Evolutionary conservation across 176 grass and related monocot species (phyloP), one percentile per base, ranked within the genome.

Genomic region (maize (Zea mays)): DNA sequence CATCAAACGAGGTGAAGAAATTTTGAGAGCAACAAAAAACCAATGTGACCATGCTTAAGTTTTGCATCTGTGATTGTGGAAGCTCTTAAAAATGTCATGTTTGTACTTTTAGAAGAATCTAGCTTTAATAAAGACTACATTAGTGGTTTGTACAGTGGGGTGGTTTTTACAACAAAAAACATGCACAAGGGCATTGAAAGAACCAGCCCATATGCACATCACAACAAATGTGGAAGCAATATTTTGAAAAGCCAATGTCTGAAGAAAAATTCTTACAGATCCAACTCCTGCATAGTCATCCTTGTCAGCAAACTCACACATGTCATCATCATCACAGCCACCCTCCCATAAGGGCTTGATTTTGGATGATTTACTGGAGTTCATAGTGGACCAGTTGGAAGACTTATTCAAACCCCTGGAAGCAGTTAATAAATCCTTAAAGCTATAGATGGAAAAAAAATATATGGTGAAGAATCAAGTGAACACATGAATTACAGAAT

Each of bases 301-400:
- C 57, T 77, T 84, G 66, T 94, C 92, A 61, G 86, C 74, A 84
- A 92, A 80, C 70, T 83, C 87, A 84, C 89, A 95, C 75, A 92
- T 99, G 54, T 89, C 92, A 73, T 94, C 89, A 15, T 94, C 85
- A 77, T 85, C 85, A 85, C 82, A 85, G 72, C 73, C 84, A 40
- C 74, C 74, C 62, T 90, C 83, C 91, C 92, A 92, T 40, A 90
- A 88, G 16, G 92, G 85, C 69, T 79, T 89, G 85, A 50, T 83
- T 71, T 64, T 69, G 6, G 79, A 83, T 58, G 86, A 73, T 55
- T 79, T 88, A 40, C 82, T 71, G 59, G 87, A 86, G 58, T 88
- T 86, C 44, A 80, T 78, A 49, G 84, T 85, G 5, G 70, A 71
- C 75, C 62, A 81, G 72, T 89, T 92, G 85, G 70, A 61, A 83